Evolutionary conservation across 371 early-diverging fungal genomes (phyloP).

Genomic region (Mortierella sp.): DNA sequence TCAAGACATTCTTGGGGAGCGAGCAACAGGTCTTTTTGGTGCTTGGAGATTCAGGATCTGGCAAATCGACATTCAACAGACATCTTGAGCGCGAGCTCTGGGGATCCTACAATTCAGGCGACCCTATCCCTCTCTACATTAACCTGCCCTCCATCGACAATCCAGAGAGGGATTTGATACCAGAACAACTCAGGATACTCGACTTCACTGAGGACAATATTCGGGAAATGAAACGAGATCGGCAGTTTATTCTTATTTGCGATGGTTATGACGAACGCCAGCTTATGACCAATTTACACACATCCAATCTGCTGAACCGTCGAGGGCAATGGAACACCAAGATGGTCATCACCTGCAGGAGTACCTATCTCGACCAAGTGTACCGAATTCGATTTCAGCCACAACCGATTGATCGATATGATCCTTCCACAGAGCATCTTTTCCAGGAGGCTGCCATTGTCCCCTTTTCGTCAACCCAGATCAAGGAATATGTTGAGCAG

Average conservation of each 20-base stretch:
- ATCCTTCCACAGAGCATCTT: neutral
- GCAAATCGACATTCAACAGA: slow-evolving; percentile 27
- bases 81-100: slow-evolving; percentile 1
- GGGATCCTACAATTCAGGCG: neutral
- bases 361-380: neutral
- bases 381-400: slow-evolving; percentile 13
- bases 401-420: too few species aligned
- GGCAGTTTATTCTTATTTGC: slow-evolving; percentile 14
- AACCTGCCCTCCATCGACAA: slow-evolving; percentile 9
- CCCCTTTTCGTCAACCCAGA: slow-evolving; percentile 3
- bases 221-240: neutral
- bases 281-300: neutral
- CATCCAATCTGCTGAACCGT: neutral
- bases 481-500: slow-evolving; percentile 14
- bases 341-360: slow-evolving; percentile 15
- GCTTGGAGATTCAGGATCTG: slow-evolving; percentile 24
- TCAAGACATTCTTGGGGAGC: neutral
- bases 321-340: neutral
- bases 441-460: slow-evolving; percentile 10
- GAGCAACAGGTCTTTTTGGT: slow-evolving; percentile 12
- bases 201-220: slow-evolving; percentile 10
- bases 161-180: slow-evolving; percentile 12
- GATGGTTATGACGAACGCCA: slow-evolving; percentile 22
- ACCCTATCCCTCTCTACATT: slow-evolving; percentile 14
- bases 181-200: neutral